Evolutionary conservation across 192 early-diverging fungal species (phyloP).

Genomic region (Coemansia sp.): DNA sequence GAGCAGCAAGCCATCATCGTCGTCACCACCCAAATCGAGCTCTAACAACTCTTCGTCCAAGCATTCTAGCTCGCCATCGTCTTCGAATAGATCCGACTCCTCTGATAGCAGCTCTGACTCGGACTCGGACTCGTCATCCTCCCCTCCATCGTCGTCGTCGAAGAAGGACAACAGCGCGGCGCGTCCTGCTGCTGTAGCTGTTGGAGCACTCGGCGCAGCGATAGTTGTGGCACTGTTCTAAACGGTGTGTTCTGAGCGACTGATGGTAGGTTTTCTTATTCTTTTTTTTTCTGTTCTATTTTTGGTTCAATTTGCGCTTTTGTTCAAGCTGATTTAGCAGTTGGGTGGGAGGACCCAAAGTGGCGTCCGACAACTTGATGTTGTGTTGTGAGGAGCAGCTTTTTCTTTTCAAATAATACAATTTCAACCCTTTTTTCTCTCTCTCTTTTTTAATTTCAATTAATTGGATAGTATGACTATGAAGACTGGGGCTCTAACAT

Average conservation of each 20-base stretch:
- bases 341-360: neutral
- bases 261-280: constrained; percentile 8
- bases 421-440: neutral
- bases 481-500: neutral
- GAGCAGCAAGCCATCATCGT: neutral
- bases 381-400: neutral
- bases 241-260: neutral
- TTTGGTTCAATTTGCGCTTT: neutral
- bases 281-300: constrained; percentile 1
- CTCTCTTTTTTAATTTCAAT: neutral
- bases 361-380: neutral
- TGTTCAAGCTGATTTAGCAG: neutral
- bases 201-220: constrained; percentile 35
- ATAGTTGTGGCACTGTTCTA: constrained; percentile 45
- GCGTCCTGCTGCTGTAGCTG: constrained; percentile 15
- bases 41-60: constrained; percentile 6
- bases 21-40: neutral
- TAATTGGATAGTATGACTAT: neutral
- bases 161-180: constrained; percentile 33
- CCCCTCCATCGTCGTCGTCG: constrained; percentile 15
- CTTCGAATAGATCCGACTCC: neutral
- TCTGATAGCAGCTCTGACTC: constrained; percentile 4
- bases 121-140: neutral
- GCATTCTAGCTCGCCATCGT: neutral
- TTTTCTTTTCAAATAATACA: neutral